These are phyloP conservation scores for Colletotrichum melonis DNA, from an alignment of 2,329 filamentous ascomycete genomes.

Conservation along the genomic window DNA sequence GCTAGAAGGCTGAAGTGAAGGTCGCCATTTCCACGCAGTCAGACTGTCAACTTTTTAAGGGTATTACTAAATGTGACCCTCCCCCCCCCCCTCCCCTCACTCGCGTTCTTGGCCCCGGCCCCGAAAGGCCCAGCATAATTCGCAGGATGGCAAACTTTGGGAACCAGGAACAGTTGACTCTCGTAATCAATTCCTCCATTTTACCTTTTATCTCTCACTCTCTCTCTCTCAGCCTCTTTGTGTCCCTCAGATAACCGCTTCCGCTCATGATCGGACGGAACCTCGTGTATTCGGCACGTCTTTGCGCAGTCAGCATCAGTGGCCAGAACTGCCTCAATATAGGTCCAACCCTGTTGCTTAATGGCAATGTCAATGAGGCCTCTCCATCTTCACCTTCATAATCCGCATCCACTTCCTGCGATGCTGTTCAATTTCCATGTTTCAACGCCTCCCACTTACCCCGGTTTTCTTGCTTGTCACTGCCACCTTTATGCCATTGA, in stretches of 20 bases:
- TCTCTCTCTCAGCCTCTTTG: neutral
- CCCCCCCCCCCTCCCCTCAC: neutral
- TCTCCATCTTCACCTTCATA: neutral
- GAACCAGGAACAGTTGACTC: neutral
- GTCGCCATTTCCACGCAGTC: neutral
- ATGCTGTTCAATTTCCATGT: constrained; percentile 6
- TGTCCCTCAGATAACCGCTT: neutral
- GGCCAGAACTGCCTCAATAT: neutral
- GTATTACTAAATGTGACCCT: neutral
- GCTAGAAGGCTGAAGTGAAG: neutral
- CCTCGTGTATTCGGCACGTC: neutral
- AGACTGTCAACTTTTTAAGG: neutral
- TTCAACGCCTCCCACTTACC: neutral
- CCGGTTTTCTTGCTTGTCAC: neutral
- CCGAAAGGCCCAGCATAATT: neutral
- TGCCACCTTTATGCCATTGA: neutral
- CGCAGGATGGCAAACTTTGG: neutral
- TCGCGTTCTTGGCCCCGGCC: neutral
- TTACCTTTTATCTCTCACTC: neutral
- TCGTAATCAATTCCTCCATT: neutral
- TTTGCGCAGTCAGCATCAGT: constrained; percentile 24
- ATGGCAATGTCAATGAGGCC: constrained; percentile 3
- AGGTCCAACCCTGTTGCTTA: constrained; percentile 12
- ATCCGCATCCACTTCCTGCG: neutral
- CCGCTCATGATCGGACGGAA: constrained; percentile 15